Base-by-base conservation (phyloP, 2,329 filamentous ascomycete genomes). In the Botrytis aclada region DNA sequence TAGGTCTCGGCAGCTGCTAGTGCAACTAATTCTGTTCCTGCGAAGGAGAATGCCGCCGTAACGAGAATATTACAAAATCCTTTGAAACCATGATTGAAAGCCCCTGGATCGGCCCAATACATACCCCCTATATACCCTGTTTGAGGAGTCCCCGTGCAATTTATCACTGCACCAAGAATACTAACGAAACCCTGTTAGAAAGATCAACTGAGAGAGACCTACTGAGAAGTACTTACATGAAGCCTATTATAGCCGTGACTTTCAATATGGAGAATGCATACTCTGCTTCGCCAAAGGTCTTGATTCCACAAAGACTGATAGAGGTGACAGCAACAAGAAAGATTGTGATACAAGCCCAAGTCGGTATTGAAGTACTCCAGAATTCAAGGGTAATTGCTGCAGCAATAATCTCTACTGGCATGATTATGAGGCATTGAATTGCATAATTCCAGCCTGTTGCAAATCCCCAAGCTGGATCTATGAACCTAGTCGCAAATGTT, bases 361-460 rank as follows among this genome's bases (percentile, higher is more conserved):
- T 91, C 88, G 75, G 91, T 88, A 78, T 89, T 88, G 63, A 89
- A 86, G 73, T 93, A 70, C 89, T 88, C 94, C 95, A 98, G 80
- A 93, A 97, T 41, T 90, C 86, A 66, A 97, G 90, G 0, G 93
- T 97, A 32, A 97, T 89, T 1, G 93, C 91, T 1, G 94, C 94
- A 1, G 94, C 92, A 77, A 97, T 93, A 71, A 97, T 91, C 81
- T 97, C 94, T 61, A 97, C 85, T 0, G 94, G 94, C 67, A 97
- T 83, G 0, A 94, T 89, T 62, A 94, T 87, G 1, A 97, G 86
- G 94, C 94, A 97, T 83, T 96, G 92, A 75, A 97, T 81, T 4
- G 93, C 93, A 82, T 97, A 97, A 87, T 97, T 97, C 94, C 93
- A 97, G 20, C 94, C 94, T 90, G 96, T 95, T 63, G 94, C 93